Conservation (phyloP, 257 asterid species). For the Henckelia pumila region DNA sequence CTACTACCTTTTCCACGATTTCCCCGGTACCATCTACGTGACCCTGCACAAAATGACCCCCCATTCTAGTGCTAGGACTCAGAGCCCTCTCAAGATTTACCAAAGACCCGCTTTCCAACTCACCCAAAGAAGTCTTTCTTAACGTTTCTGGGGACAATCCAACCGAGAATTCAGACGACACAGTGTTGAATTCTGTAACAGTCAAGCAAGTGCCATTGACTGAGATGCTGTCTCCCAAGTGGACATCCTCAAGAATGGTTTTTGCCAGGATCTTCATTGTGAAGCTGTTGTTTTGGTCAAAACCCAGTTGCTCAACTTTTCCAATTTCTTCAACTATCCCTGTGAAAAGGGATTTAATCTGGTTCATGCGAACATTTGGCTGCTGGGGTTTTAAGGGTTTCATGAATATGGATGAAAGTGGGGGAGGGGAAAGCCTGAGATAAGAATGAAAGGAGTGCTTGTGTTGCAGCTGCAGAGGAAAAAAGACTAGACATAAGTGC, state of each 20-base stretch:
- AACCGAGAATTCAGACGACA: slow-evolving; percentile 49
- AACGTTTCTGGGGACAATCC: slow-evolving; percentile 84
- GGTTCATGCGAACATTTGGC: slow-evolving; percentile 21
- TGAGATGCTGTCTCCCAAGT: slow-evolving; percentile 85
- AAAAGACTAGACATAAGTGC: not conserved
- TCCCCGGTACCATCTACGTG: slow-evolving; percentile 85
- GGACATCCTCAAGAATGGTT: slow-evolving; percentile 61
- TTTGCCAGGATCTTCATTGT: slow-evolving; percentile 62
- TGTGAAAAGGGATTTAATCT: slow-evolving; percentile 68
- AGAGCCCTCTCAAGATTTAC: slow-evolving; percentile 86
- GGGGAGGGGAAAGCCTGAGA: slow-evolving; percentile 41
- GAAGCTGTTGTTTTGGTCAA: slow-evolving; percentile 49
- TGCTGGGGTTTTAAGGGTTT: slow-evolving; percentile 35
- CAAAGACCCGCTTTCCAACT: slow-evolving; percentile 53
- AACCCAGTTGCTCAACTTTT: slow-evolving; percentile 56
- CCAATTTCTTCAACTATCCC: slow-evolving; percentile 93
- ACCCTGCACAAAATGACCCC: slow-evolving; percentile 94
- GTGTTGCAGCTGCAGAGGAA: slow-evolving; percentile 17
- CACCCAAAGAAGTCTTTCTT: slow-evolving; percentile 64
- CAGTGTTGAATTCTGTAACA: slow-evolving; percentile 54
- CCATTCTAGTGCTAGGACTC: slow-evolving; percentile 79
- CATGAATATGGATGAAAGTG: slow-evolving; percentile 37
- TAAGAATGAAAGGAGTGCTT: slow-evolving; percentile 20
- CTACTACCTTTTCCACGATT: slow-evolving; percentile 50
- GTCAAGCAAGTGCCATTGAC: slow-evolving; percentile 89